Base-by-base conservation (phyloP, 352 stramenopile species). In the Pythium graminicola region DNA sequence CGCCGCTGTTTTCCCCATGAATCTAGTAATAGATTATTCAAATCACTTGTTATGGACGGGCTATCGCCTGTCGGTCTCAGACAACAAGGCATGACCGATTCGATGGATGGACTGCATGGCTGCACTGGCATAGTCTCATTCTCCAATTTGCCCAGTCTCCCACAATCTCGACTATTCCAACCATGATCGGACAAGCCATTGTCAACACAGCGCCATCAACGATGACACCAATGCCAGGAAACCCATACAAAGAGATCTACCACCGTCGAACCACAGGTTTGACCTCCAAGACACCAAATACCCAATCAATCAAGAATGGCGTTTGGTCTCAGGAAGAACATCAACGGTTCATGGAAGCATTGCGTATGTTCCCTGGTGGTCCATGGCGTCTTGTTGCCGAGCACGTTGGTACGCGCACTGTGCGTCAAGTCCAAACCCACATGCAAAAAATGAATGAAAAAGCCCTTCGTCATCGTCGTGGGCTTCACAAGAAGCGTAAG, bases 241-340 rank as follows among this genome's bases (percentile, higher is more conserved):
- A 60, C 43, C 52, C 52, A 22, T 60, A 60, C 52, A 47, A 51
- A 20, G 52, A 60, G 10, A 36, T 53, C 20, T 48, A 42, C 24
- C 31, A 48, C 43, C 52, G 43, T 44, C 52, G 53, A 44, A 28
- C 33, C 7, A 10, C 50, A 0, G 19, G n/a, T n/a, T n/a, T n/a
- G n/a, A n/a, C n/a, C n/a, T n/a, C n/a, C n/a, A n/a, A n/a, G n/a
- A n/a, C n/a, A n/a, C n/a, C n/a, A n/a, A n/a, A n/a, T 42, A 52
- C 31, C 26, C 38, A 54, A 28, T 5, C 45, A 10, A 61, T 61
- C 27, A 61, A 61, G 28, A 52, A 53, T 19, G 54, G 54, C 22
- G 46, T 55, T n/a, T 68, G 61, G 61, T 53, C 55, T 16, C 38
- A 64, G 7, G 61, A 68, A 5, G 61, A 68, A 36, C 61, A 68